Percentiles rank a stretch among this genome's conserved stretches.
Conservation (phyloP, 2,329 filamentous ascomycete genomes). For the Tolypocladium ovalisporum region DNA sequence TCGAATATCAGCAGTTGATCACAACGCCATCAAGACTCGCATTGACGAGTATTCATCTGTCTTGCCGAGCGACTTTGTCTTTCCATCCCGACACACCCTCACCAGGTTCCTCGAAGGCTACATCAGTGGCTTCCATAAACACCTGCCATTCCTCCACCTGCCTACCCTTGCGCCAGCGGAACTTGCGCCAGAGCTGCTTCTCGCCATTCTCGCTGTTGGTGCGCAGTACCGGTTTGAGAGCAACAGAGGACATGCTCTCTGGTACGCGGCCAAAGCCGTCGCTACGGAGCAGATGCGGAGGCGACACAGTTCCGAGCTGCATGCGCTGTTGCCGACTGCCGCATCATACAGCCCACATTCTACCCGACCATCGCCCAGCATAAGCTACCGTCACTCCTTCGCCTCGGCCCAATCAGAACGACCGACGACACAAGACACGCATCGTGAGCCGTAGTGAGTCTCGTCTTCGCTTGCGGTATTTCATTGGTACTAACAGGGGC, state of each 20-base stretch:
- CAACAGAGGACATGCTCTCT: conserved; percentile 46
- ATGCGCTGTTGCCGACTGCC: conserved; percentile 43
- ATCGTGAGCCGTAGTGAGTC: conserved; percentile 48
- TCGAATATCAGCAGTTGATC: conserved; percentile 43
- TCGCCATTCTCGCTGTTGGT: conserved; percentile 57
- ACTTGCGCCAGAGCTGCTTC: conserved; percentile 55
- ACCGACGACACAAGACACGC: conserved; percentile 45
- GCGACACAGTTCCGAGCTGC: conserved; percentile 44
- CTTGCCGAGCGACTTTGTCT: conserved; percentile 50
- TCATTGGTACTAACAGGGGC: neutral
- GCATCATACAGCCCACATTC: conserved; percentile 50
- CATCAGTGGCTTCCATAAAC: conserved; percentile 52
- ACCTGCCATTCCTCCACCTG: conserved; percentile 52
- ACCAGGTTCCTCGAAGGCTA: conserved; percentile 61
- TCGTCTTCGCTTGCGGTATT: neutral
- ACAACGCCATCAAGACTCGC: conserved; percentile 45
- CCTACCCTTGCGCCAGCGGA: conserved; percentile 53
- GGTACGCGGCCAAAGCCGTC: conserved; percentile 50
- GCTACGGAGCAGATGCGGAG: conserved; percentile 48
- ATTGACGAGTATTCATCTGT: conserved; percentile 51
- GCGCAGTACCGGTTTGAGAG: conserved; percentile 56
- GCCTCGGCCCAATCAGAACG: conserved; percentile 47
- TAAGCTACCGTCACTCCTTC: conserved; percentile 47
- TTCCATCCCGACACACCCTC: conserved; percentile 59
- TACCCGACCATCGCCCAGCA: conserved; percentile 46